phyloP scores from a whole-genome alignment of 1,284 basidiomycete genomes.

The Ceratobasidium sp. region DNA sequence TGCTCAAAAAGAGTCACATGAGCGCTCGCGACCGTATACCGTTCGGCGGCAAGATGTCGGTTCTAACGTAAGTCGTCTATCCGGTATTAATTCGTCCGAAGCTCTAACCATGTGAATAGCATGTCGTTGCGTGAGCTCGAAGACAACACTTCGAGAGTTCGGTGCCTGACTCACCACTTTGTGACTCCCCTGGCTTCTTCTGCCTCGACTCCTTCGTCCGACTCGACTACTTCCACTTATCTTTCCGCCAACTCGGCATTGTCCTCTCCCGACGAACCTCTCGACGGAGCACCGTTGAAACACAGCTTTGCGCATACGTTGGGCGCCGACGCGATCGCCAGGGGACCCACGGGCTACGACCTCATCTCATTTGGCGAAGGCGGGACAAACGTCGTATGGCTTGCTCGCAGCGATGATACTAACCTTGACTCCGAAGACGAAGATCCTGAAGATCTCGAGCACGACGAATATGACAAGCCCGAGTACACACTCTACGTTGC shows the following conservation, averaged over 20 bases:
- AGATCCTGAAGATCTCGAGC: not conserved
- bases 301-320: slow-evolving; percentile 38
- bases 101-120: slow-evolving; percentile 9
- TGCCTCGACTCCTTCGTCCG: slow-evolving; percentile 26
- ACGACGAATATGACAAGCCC: slow-evolving; percentile 16
- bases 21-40: slow-evolving; percentile 30
- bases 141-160: slow-evolving; percentile 14
- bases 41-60: slow-evolving; percentile 34
- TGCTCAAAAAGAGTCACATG: slow-evolving; percentile 43
- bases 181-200: slow-evolving; percentile 31
- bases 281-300: slow-evolving; percentile 26
- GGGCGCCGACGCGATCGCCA: slow-evolving; percentile 24
- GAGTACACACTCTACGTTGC: slow-evolving; percentile 35
- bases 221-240: slow-evolving; percentile 34
- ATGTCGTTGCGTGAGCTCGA: slow-evolving; percentile 40
- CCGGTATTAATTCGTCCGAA: not conserved
- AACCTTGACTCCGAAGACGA: slow-evolving; percentile 22
- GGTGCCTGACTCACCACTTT: slow-evolving; percentile 41
- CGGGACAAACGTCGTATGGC: slow-evolving; percentile 37
- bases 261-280: slow-evolving; percentile 28
- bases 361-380: slow-evolving; percentile 40
- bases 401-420: slow-evolving; percentile 17
- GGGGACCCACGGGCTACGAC: slow-evolving; percentile 37
- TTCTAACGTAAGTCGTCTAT: slow-evolving; percentile 27
- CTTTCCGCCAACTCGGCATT: slow-evolving; percentile 19